Base-by-base conservation (phyloP, 2,329 filamentous ascomycete genomes). In the Blastomyces emzantsi region DNA sequence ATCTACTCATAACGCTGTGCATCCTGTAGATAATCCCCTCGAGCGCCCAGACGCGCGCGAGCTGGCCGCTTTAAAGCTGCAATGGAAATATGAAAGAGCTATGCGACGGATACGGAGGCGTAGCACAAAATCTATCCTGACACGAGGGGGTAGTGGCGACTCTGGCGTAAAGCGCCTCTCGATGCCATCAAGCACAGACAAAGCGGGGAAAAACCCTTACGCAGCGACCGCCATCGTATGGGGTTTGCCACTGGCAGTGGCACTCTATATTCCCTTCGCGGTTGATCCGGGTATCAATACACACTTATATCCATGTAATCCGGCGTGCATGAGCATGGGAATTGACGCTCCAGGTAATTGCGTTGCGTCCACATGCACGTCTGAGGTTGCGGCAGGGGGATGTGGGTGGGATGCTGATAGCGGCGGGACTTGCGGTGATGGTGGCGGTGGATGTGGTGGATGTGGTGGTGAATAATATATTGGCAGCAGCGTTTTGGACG, bases 1-100 rank as follows among this genome's bases (percentile, higher is more conserved):
- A 66, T 90, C 86, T 0, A 81, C 87, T 0, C 90, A 93, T 78
- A 90, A 86, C 69, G 83, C 88, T 0, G 84, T 91, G 8, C 75
- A 75, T 6, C 69, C 67, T 25, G 64, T 65, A 8, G 62, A 36
- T 3, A 71, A 49, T 13, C 47, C 47, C 70, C 5, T 60, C 6
- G 1, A 33, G 7, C 15, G 11, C 41, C 13, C 41, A 22, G n/a
- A 30, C 22, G 57, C 13, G n/a, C 19, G 30, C 73, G 72, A 30
- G 68, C 15, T 62, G n/a, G 49, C 41, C 13, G 51, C 28, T 15
- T n/a, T 7, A 17, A 45, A 39, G 8, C 51, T 62, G 13, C 8
- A 62, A 22, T 43, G 6, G 47, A 33, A 55, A 9, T 55, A 62
- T 25, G 33, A 55, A 56, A 75, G 62, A 64, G 71, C 63, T 51